Evolutionary conservation across 1,139 yeast species (phyloP).

Genomic region (Arxiozyma heterogenica): DNA sequence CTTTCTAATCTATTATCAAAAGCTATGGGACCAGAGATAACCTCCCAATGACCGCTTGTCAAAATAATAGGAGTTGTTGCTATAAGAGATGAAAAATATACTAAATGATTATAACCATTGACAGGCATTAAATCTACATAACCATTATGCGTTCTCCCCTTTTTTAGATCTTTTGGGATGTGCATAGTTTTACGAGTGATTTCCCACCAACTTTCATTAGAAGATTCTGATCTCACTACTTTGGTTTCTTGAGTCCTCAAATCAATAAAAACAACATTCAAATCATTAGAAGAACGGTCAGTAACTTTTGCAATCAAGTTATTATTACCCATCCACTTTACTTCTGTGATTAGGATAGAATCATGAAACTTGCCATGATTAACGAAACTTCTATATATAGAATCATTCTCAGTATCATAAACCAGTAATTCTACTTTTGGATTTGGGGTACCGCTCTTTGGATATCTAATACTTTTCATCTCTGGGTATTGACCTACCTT

Average conservation of each 20-base stretch:
- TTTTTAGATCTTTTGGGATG: constrained; percentile 49
- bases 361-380: constrained; percentile 32
- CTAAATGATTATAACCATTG: constrained; percentile 63
- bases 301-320: constrained; percentile 56
- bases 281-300: constrained; percentile 61
- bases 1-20: constrained; percentile 46
- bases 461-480: constrained; percentile 58
- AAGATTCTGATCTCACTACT: constrained; percentile 38
- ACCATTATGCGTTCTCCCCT: constrained; percentile 41
- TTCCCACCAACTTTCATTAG: constrained; percentile 68
- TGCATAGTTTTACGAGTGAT: constrained; percentile 62
- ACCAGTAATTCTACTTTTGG: constrained; percentile 51
- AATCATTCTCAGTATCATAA: constrained; percentile 23
- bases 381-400: constrained; percentile 39
- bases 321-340: constrained; percentile 58
- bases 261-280: constrained; percentile 49
- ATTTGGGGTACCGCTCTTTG: constrained; percentile 81
- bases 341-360: constrained; percentile 52
- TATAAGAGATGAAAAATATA: constrained; percentile 50
- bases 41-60: constrained; percentile 67
- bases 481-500: constrained; percentile 54
- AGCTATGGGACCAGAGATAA: constrained; percentile 50
- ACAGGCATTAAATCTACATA: constrained; percentile 69
- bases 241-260: constrained; percentile 30
- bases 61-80: constrained; percentile 43